phyloP scores from a whole-genome alignment of 441 rosid genomes.

The Adansonia madagascariensis region DNA sequence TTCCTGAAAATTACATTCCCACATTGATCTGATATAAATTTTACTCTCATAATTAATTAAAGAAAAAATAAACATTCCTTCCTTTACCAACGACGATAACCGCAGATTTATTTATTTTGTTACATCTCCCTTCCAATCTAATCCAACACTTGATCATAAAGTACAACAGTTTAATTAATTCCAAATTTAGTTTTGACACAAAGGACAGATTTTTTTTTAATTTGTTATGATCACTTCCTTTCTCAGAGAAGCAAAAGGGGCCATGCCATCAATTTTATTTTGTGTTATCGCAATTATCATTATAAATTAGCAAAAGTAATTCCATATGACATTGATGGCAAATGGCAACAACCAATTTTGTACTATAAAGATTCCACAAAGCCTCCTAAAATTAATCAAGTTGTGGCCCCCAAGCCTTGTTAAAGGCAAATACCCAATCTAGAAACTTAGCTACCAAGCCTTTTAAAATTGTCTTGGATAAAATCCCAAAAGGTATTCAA shows the following conservation, averaged over 20 bases:
- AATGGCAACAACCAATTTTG: neutral
- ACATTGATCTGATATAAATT: no score
- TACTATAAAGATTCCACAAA: neutral
- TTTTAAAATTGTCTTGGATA: constrained; percentile 15
- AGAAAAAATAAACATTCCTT: no score
- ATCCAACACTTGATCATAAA: no score
- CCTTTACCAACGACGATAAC: no score
- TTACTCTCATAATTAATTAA: no score
- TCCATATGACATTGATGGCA: constrained; percentile 6
- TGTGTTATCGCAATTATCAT: neutral
- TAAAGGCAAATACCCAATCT: constrained; percentile 23
- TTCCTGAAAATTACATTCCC: no score
- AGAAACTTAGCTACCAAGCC: constrained; percentile 23
- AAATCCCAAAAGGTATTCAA: neutral
- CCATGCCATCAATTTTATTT: neutral
- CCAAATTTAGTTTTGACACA: no score
- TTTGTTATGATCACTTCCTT: neutral
- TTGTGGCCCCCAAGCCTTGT: constrained; percentile 21
- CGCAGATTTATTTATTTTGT: no score
- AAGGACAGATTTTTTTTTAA: no score
- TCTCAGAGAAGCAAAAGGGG: neutral
- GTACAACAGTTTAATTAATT: no score
- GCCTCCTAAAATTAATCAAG: constrained; percentile 15
- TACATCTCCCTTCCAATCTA: no score
- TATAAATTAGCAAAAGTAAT: neutral